Percentiles rank a stretch among this genome's conserved stretches.
Evolutionary conservation across 176 grass and related monocot species (phyloP).

Genomic region (Stipa capillata): DNA sequence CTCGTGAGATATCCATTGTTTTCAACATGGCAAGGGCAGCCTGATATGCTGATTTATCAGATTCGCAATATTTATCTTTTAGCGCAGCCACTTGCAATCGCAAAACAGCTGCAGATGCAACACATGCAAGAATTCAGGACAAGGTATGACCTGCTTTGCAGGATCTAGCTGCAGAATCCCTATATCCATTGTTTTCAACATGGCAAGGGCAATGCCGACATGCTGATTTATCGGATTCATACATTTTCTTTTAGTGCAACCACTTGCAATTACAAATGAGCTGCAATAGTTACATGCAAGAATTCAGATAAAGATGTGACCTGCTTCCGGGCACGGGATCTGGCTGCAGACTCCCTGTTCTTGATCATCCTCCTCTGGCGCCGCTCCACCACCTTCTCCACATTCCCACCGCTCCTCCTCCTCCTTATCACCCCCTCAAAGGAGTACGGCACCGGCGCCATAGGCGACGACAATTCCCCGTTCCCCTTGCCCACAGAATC

Average conservation of each 20-base stretch:
- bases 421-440: conserved; percentile 42
- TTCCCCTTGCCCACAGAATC: conserved; percentile 48
- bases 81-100: neutral
- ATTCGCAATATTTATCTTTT: neutral
- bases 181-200: conserved; percentile 5
- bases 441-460: conserved; percentile 37
- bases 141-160: conserved; percentile 56
- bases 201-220: neutral
- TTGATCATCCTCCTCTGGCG: conserved; percentile 87
- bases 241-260: neutral
- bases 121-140: conserved; percentile 17
- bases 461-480: conserved; percentile 41
- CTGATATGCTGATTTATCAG: neutral
- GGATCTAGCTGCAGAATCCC: conserved; percentile 68
- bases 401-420: conserved; percentile 33
- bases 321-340: conserved; percentile 75
- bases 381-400: conserved; percentile 77
- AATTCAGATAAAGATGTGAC: conserved; percentile 24
- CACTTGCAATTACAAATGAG: neutral
- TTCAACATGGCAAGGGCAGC: neutral
- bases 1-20: neutral
- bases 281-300: neutral
- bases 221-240: neutral
- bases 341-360: conserved; percentile 76
- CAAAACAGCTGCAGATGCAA: neutral